A percentile compares a stretch with the other conserved stretches of the same genome.
These are phyloP conservation scores for Neurospora sp. DNA, from an alignment of 495 filamentous ascomycete genomes.

Conservation along the genomic window DNA sequence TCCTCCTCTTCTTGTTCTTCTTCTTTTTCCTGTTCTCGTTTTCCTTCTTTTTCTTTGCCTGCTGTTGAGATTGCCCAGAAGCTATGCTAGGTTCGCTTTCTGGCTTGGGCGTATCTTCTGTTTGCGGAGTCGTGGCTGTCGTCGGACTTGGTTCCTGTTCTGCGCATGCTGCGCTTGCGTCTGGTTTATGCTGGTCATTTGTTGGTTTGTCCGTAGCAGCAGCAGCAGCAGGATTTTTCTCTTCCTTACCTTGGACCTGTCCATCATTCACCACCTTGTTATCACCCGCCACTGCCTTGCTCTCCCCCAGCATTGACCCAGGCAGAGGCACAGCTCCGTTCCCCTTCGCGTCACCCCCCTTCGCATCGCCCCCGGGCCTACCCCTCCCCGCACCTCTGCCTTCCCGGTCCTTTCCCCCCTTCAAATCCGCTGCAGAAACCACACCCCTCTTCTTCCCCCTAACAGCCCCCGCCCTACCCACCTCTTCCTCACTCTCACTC, in stretches of 20 bases:
- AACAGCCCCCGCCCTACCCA: constrained; percentile 48
- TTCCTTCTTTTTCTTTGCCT: constrained; percentile 44
- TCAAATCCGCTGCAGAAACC: neutral
- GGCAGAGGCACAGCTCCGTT: neutral
- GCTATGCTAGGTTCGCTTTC: neutral
- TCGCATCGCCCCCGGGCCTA: neutral
- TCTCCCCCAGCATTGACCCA: neutral
- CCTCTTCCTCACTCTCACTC: constrained; percentile 48
- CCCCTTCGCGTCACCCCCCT: neutral
- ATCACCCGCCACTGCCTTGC: neutral
- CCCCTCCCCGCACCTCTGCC: neutral
- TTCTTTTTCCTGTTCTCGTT: constrained; percentile 32
- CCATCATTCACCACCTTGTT: neutral
- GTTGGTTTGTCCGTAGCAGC: neutral
- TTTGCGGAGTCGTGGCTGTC: constrained; percentile 11
- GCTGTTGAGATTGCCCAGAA: neutral
- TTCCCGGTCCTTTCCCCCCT: neutral
- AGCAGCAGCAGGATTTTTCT: neutral
- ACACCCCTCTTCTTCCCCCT: constrained; percentile 25
- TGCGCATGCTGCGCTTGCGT: neutral
- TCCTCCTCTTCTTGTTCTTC: constrained; percentile 8
- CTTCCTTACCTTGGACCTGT: neutral
- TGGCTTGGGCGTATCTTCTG: neutral
- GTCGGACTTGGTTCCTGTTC: constrained; percentile 5
- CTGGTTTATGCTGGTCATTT: neutral